Evolutionary conservation across 805 yeast genomes (phyloP).

Genomic region (Sugiyamaella boreocaroliniensis): DNA sequence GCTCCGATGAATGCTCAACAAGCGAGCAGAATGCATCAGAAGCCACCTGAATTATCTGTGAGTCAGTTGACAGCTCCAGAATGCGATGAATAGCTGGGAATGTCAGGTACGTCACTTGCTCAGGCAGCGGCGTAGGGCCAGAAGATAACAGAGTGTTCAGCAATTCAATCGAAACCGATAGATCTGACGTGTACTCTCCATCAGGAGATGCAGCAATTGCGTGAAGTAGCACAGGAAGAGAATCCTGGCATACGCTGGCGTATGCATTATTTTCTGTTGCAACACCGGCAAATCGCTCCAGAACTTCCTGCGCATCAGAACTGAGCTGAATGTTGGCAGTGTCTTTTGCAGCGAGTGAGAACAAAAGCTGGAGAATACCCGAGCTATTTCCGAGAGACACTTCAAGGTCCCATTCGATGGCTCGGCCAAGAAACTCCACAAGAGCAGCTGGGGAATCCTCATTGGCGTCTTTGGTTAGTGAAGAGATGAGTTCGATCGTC

Average conservation of each 20-base stretch:
- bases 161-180: conserved; percentile 51
- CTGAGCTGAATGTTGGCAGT: conserved; percentile 66
- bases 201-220: conserved; percentile 1
- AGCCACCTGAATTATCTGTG: conserved; percentile 68
- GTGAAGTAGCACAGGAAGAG: conserved; percentile 44
- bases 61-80: conserved; percentile 51
- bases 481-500: conserved; percentile 35
- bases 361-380: conserved; percentile 46
- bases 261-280: conserved; percentile 40
- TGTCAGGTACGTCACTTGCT: conserved; percentile 16
- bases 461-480: conserved; percentile 53
- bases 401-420: conserved; percentile 42
- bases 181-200: conserved; percentile 51
- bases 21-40: conserved; percentile 67
- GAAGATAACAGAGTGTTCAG: conserved; percentile 25
- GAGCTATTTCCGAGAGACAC: conserved; percentile 16
- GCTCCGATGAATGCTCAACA: conserved; percentile 36
- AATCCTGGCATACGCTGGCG: conserved; percentile 41
- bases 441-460: conserved; percentile 76
- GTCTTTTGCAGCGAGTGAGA: conserved; percentile 62
- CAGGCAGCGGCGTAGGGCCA: conserved; percentile 21
- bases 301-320: conserved; percentile 61
- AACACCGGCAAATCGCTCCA: conserved; percentile 50
- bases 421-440: conserved; percentile 59
- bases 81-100: conserved; percentile 41